Conservation (phyloP, 2,329 filamentous ascomycete species). For the Fusarium incarnatum region DNA sequence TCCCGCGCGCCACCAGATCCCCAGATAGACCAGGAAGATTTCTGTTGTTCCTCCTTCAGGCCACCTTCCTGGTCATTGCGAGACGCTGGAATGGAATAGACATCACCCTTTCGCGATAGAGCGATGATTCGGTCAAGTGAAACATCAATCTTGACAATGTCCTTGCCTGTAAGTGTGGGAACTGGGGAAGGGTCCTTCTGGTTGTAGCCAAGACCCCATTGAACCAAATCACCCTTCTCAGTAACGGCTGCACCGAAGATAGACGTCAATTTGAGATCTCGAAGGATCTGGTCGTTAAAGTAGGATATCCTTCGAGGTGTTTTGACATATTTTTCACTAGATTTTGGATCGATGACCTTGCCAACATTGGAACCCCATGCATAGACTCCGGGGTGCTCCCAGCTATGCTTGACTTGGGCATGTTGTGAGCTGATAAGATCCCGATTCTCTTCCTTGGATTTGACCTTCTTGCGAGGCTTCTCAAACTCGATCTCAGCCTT, state of each 20-base stretch:
- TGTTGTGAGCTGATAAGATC: slow-evolving; percentile 87
- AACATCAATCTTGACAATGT: slow-evolving; percentile 79
- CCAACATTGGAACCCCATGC: slow-evolving; percentile 92
- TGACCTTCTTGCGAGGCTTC: slow-evolving; percentile 66
- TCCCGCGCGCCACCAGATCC: slow-evolving; percentile 48
- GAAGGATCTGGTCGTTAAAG: slow-evolving; percentile 85
- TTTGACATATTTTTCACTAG: slow-evolving; percentile 81
- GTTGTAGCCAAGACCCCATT: slow-evolving; percentile 88
- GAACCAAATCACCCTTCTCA: slow-evolving; percentile 87
- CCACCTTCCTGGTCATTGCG: slow-evolving; percentile 76
- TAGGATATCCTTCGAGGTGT: slow-evolving; percentile 80
- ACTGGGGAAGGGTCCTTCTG: slow-evolving; percentile 71
- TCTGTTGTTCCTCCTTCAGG: slow-evolving; percentile 68
- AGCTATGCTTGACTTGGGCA: slow-evolving; percentile 85
- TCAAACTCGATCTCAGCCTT: slow-evolving; percentile 75
- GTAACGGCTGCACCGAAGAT: slow-evolving; percentile 87
- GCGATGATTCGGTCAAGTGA: slow-evolving; percentile 87
- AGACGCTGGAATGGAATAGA: slow-evolving; percentile 87
- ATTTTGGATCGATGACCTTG: slow-evolving; percentile 86
- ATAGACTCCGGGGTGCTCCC: slow-evolving; percentile 87
- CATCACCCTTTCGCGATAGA: slow-evolving; percentile 76
- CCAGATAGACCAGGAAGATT: slow-evolving; percentile 80
- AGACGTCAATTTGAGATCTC: slow-evolving; percentile 87
- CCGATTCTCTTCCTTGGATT: slow-evolving; percentile 76
- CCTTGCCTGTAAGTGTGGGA: slow-evolving; percentile 82